A percentile compares a stretch with the other conserved stretches of the same genome.
Evolutionary conservation across 805 yeast genomes (phyloP).

Genomic region (Ogataea saltuana): DNA sequence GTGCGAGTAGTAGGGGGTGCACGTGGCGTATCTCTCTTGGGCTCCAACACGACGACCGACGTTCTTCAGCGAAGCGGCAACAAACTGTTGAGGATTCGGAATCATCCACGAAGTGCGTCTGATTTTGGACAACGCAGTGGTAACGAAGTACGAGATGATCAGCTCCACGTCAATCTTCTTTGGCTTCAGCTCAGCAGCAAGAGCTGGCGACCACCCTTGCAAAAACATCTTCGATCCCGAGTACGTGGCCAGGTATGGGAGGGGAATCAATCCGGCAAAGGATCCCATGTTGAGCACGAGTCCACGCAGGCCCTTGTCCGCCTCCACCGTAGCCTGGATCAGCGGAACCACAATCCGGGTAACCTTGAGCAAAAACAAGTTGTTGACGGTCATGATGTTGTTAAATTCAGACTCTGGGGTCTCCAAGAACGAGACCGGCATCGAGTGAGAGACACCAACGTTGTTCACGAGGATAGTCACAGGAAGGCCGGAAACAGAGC

Average conservation of each 20-base stretch:
- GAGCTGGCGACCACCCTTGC: conserved; percentile 88
- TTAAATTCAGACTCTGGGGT: conserved; percentile 73
- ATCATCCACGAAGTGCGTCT: conserved; percentile 70
- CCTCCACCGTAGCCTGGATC: conserved; percentile 55
- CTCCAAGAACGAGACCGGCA: conserved; percentile 91
- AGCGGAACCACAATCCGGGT: conserved; percentile 78
- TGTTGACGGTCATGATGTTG: conserved; percentile 82
- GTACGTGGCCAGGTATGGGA: conserved; percentile 89
- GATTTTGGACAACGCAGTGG: conserved; percentile 94
- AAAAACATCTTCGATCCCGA: conserved; percentile 95
- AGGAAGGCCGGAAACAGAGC: conserved; percentile 51
- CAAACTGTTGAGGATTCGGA: conserved; percentile 83
- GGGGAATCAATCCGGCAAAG: conserved; percentile 90
- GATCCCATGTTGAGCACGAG: conserved; percentile 94
- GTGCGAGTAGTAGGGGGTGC: conserved; percentile 92
- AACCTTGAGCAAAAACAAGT: conserved; percentile 76
- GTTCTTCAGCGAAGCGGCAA: conserved; percentile 61
- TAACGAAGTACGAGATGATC: conserved; percentile 83
- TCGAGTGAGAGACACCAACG: conserved; percentile 92
- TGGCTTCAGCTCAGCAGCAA: conserved; percentile 78
- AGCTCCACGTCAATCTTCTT: conserved; percentile 82
- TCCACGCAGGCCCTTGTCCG: conserved; percentile 53
- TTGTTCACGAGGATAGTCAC: conserved; percentile 83
- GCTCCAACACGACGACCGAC: conserved; percentile 91
- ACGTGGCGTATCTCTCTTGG: conserved; percentile 82